phyloP scores from a whole-genome alignment of 2,329 filamentous ascomycete species.

The Colletotrichum salicis region DNA sequence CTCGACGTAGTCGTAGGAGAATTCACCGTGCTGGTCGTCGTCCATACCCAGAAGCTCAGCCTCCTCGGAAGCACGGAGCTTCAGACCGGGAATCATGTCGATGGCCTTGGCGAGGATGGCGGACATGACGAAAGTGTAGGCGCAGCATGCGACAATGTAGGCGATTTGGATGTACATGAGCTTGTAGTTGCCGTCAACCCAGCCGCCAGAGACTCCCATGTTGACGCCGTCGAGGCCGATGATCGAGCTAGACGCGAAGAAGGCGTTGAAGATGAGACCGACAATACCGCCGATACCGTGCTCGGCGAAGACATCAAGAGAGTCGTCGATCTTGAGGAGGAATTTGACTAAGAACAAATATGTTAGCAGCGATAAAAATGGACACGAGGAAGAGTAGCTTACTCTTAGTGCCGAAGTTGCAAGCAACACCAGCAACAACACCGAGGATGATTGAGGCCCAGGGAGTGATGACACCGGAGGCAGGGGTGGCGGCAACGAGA shows the following conservation, averaged over 20 bases:
- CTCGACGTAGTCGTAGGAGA: constrained; percentile 91
- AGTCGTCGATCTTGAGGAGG: constrained; percentile 74
- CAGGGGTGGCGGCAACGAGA: constrained; percentile 76
- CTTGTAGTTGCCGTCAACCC: constrained; percentile 78
- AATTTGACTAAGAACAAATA: constrained; percentile 60
- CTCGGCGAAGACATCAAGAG: constrained; percentile 78
- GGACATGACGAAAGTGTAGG: constrained; percentile 79
- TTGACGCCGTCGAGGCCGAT: constrained; percentile 83
- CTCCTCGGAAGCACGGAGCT: constrained; percentile 83
- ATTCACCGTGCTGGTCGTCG: constrained; percentile 89
- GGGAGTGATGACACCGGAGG: constrained; percentile 74
- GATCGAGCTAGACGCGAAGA: constrained; percentile 76
- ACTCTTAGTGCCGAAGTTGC: constrained; percentile 75
- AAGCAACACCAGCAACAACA: constrained; percentile 71
- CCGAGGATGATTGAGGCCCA: constrained; percentile 76
- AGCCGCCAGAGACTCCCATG: constrained; percentile 74
- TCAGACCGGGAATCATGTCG: constrained; percentile 79
- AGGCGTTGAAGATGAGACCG: constrained; percentile 77
- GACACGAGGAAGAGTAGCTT: constrained; percentile 29
- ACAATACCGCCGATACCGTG: constrained; percentile 77
- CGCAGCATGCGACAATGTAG: constrained; percentile 74
- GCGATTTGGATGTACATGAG: constrained; percentile 84
- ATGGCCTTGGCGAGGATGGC: constrained; percentile 79
- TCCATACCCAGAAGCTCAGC: constrained; percentile 90
- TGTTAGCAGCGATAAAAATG: not conserved